phyloP scores from a whole-genome alignment of 1,284 basidiomycete genomes.

The Ganoderma sp. region DNA sequence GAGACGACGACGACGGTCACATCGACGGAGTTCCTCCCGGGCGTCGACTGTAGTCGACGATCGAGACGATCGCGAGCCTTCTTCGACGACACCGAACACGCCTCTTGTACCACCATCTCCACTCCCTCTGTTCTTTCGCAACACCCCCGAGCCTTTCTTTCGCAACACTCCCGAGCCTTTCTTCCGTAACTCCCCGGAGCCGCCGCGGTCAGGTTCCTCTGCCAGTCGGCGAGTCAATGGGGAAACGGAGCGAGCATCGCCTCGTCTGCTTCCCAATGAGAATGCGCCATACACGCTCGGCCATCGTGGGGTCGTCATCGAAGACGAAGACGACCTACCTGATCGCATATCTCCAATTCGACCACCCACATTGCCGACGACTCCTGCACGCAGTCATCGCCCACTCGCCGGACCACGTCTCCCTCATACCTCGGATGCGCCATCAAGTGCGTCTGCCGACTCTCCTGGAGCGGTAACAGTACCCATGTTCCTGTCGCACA shows the following conservation, averaged over 20 bases:
- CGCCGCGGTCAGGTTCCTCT: conserved; percentile 33
- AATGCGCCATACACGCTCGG: conserved; percentile 46
- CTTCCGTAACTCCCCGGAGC: conserved; percentile 36
- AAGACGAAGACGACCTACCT: conserved; percentile 65
- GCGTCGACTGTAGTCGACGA: conserved; percentile 64
- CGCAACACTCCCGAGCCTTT: conserved; percentile 39
- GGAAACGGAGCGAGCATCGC: conserved; percentile 37
- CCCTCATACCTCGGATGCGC: conserved; percentile 58
- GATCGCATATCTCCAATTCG: conserved; percentile 49
- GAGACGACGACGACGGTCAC: conserved; percentile 63
- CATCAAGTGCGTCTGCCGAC: conserved; percentile 52
- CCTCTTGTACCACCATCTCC: conserved; percentile 62
- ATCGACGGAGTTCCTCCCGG: conserved; percentile 59
- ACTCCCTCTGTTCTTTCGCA: conserved; percentile 46
- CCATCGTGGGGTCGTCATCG: conserved; percentile 71
- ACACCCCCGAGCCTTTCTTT: conserved; percentile 38
- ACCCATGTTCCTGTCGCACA: conserved; percentile 55
- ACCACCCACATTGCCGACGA: conserved; percentile 40
- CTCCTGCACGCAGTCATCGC: conserved; percentile 40
- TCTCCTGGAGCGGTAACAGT: conserved; percentile 50
- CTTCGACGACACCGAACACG: conserved; percentile 65
- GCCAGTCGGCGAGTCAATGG: conserved; percentile 36
- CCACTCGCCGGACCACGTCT: conserved; percentile 40
- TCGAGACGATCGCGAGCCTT: conserved; percentile 69
- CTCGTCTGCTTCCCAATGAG: conserved; percentile 35